These are phyloP conservation scores for Malus domestica DNA, from an alignment of 306 rosid species.

Conservation along the genomic window DNA sequence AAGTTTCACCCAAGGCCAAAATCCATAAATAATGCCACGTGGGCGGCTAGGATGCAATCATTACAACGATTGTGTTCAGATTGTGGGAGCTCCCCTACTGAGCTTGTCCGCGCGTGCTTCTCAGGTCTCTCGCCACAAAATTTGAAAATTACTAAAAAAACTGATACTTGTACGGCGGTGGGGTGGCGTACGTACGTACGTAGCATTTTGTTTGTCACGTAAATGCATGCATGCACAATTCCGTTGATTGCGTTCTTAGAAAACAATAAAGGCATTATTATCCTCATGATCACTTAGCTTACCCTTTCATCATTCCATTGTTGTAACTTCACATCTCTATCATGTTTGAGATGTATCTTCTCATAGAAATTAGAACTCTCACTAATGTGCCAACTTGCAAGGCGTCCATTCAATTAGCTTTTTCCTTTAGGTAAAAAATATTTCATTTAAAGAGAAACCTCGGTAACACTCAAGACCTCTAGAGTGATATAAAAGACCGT, in stretches of 20 bases:
- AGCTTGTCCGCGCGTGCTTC: not conserved
- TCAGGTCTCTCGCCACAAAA: not conserved
- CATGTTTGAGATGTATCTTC: too few species aligned
- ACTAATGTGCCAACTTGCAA: too few species aligned
- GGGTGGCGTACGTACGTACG: not conserved
- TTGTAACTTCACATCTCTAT: too few species aligned
- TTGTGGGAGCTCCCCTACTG: not conserved
- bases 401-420: too few species aligned
- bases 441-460: too few species aligned
- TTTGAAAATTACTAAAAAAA: not conserved
- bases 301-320: not conserved
- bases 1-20: conserved; percentile 13
- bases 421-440: too few species aligned
- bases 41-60: conserved; percentile 24
- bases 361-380: too few species aligned
- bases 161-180: not conserved
- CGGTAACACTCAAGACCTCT: too few species aligned
- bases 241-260: not conserved
- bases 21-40: conserved; percentile 17
- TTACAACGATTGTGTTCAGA: not conserved
- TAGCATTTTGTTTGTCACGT: not conserved
- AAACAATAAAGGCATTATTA: not conserved
- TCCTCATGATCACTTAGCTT: not conserved
- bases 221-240: too few species aligned
- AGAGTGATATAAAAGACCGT: too few species aligned